phyloP scores from a whole-genome alignment of 2,329 filamentous ascomycete species.

The Celoporthe dispersa region DNA sequence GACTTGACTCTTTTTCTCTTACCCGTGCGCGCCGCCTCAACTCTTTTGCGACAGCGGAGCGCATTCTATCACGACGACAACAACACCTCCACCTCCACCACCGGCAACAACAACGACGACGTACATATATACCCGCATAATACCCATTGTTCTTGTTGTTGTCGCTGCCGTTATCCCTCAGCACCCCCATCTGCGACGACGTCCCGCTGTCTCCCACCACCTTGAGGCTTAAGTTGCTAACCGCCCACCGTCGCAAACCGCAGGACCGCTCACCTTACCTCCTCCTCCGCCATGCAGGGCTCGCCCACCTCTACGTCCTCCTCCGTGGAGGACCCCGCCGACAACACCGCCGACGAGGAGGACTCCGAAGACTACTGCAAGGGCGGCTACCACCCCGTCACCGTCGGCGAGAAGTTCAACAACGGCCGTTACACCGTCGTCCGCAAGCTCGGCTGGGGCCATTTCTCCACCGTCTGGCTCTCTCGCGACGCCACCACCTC shows the following conservation, averaged over 20 bases:
- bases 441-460: conserved; percentile 96
- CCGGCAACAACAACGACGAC: conserved; percentile 16
- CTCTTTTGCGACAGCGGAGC: conserved; percentile 7
- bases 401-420: conserved; percentile 95
- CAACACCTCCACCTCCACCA: conserved; percentile 12
- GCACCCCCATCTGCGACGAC: not conserved
- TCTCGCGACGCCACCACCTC: conserved; percentile 82
- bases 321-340: conserved; percentile 80
- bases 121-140: not conserved
- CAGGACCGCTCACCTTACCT: conserved; percentile 58
- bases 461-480: conserved; percentile 96
- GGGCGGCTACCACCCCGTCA: conserved; percentile 95
- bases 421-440: conserved; percentile 96
- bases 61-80: conserved; percentile 18
- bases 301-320: conserved; percentile 76
- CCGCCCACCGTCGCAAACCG: conserved; percentile 33
- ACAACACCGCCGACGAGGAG: conserved; percentile 96
- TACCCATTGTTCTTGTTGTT: not conserved
- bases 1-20: not conserved
- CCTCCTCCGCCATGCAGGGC: conserved; percentile 62
- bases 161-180: not conserved
- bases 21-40: conserved; percentile 8
- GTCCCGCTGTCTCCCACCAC: not conserved
- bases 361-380: conserved; percentile 99
- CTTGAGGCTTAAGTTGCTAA: conserved; percentile 34